Base-by-base conservation (phyloP, 345 rosid genomes). In the Fremontodendron californicum region DNA sequence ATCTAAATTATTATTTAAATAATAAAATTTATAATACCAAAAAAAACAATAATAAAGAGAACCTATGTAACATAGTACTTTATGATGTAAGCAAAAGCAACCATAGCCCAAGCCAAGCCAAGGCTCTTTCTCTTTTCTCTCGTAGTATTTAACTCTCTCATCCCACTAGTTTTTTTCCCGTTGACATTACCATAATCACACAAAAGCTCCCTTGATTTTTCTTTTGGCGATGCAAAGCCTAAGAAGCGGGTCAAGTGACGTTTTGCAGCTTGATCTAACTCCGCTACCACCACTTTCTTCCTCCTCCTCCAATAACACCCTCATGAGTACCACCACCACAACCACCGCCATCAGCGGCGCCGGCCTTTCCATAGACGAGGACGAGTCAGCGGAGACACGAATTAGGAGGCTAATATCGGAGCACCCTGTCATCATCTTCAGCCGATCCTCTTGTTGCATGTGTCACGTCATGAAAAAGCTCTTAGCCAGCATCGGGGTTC, bases 401-500 rank as follows among this genome's bases (percentile, higher is more conserved):
- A 90, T 95, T 92, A 95, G 83, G 58, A 92, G 98, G 23, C 89
- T 95, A n/a, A 93, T 93, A 55, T 79, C 93, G 0, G 99, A 95
- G 81, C 91, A 95, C 84, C 98, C 96, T 0, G 99, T 95, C 35
- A 87, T 95, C 82, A 93, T 95, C 76, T 95, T 95, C 86, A 90
- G 92, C 82, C 89, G 92, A 64, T 84, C 96, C 11, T 85, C 98
- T 6, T 95, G 99, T 80, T 95, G 93, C 90, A 95, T 93, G 99
- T 92, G 98, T 84, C 98, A 92, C 75, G 97, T 92, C 83, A 93
- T 95, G 97, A 92, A 88, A 82, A 90, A 86, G 58, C 92, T 95
- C 31, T 87, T 95, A 18, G 84, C 91, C 71, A 83, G 87, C 62
- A 84, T 93, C 74, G 99, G 99, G 1, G 99, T 93, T 51, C 86